A percentile compares a stretch with the other conserved stretches of the same genome.
These are phyloP conservation scores for Melanogaster broomeanus DNA, from an alignment of 768 basidiomycete species.

Conservation along the genomic window DNA sequence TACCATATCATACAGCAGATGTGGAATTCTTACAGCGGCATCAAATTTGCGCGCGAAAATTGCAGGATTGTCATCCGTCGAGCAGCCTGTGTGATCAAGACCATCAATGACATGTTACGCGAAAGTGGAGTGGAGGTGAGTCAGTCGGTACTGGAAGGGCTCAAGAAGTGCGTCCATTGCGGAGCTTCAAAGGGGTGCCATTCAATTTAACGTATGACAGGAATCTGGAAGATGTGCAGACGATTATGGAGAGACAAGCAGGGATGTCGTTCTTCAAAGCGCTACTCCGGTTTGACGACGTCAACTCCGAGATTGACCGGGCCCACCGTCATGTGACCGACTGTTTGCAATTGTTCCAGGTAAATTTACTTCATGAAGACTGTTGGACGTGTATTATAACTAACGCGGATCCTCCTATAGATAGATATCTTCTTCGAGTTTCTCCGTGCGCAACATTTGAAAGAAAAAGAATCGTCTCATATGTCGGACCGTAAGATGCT, in stretches of 20 bases:
- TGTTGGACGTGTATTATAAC: background rate
- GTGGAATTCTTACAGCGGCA: background rate
- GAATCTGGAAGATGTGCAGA: conserved; percentile 2
- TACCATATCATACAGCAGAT: background rate
- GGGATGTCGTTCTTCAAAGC: conserved; percentile 7
- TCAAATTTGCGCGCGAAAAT: background rate
- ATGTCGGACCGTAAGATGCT: background rate
- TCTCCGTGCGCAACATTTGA: background rate
- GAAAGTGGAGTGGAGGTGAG: background rate
- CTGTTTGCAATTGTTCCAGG: conserved; percentile 2
- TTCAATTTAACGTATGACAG: background rate
- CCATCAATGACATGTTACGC: background rate
- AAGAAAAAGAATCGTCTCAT: background rate
- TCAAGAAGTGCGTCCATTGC: conserved; percentile 2
- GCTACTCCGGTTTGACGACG: background rate
- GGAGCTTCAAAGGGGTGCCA: background rate
- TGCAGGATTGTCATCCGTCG: conserved; percentile 5
- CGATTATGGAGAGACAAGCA: background rate
- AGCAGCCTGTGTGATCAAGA: conserved; percentile 2
- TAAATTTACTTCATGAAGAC: background rate
- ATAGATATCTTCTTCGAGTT: background rate
- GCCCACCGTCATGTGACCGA: background rate
- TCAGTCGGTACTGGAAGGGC: background rate
- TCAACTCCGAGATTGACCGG: background rate
- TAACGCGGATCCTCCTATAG: background rate